These are phyloP conservation scores for Schoenoplectus tabernaemontani DNA, from an alignment of 202 grass and related monocot genomes.

Conservation along the genomic window DNA sequence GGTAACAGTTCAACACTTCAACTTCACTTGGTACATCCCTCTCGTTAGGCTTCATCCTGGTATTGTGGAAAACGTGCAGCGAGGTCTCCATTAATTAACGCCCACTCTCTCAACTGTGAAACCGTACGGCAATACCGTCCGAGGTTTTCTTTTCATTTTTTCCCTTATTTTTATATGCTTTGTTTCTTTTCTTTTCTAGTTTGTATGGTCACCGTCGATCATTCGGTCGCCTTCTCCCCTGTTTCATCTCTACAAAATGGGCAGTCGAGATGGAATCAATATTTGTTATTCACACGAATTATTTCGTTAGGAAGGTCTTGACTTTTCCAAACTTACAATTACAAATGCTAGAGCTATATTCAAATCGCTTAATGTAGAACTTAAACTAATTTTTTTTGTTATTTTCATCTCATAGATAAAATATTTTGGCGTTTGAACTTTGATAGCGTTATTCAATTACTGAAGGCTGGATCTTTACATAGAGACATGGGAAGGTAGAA, in stretches of 20 bases:
- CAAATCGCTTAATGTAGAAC: not conserved
- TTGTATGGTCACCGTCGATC: not conserved
- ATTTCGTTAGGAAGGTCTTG: too few species aligned
- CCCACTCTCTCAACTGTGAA: not conserved
- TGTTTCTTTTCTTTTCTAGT: not conserved
- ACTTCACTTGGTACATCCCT: too few species aligned
- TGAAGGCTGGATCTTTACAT: not conserved
- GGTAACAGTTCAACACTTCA: too few species aligned
- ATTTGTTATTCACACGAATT: not conserved
- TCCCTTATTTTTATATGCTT: not conserved
- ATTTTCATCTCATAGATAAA: not conserved
- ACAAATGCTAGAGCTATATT: not conserved
- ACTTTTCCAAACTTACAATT: not conserved
- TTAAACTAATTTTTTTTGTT: not conserved
- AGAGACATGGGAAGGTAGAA: not conserved
- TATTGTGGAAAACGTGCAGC: constrained; percentile 19
- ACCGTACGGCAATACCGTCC: not conserved
- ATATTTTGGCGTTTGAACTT: not conserved
- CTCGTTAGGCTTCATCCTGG: too few species aligned
- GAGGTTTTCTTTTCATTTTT: not conserved
- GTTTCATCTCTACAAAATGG: not conserved
- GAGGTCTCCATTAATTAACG: not conserved
- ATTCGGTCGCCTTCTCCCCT: not conserved
- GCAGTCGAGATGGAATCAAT: not conserved
- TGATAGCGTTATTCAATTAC: not conserved